Conservation (phyloP, 306 rosid genomes). For the Macrotyloma uniflorum region DNA sequence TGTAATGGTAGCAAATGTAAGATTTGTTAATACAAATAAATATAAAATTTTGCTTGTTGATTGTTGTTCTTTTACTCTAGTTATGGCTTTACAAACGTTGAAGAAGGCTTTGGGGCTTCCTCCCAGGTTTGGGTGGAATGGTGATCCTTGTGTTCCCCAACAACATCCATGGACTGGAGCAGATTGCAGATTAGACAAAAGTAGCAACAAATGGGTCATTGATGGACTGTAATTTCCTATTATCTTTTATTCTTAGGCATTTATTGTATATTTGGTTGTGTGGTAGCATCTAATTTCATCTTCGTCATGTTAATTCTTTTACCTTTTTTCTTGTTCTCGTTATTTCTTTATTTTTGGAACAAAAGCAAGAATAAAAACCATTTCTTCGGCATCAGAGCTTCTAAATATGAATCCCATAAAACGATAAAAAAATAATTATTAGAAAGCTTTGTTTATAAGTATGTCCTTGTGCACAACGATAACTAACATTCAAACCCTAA, state of each 20-base stretch:
- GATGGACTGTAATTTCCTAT: slow-evolving; percentile 82
- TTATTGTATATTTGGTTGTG: slow-evolving; percentile 28
- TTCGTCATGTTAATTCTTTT: slow-evolving; percentile 10
- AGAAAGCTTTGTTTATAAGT: not conserved
- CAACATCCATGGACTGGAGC: slow-evolving; percentile 98
- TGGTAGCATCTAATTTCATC: slow-evolving; percentile 17
- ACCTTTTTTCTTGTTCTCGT: not conserved
- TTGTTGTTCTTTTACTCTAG: slow-evolving; percentile 54
- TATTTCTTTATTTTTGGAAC: slow-evolving; percentile 8
- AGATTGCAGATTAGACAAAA: slow-evolving; percentile 73
- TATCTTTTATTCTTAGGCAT: slow-evolving; percentile 28
- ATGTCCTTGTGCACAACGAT: not conserved
- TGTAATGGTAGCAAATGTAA: not conserved
- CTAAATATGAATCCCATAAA: slow-evolving; percentile 14
- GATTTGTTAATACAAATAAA: slow-evolving; percentile 26
- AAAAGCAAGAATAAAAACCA: slow-evolving; percentile 6
- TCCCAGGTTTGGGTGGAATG: slow-evolving; percentile 93
- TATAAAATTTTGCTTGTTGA: slow-evolving; percentile 34
- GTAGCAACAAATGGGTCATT: slow-evolving; percentile 75
- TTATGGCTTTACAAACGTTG: slow-evolving; percentile 73
- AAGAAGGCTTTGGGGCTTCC: slow-evolving; percentile 90
- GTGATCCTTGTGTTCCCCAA: slow-evolving; percentile 99
- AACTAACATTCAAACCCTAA: slow-evolving; percentile 15
- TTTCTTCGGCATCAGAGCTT: slow-evolving; percentile 7
- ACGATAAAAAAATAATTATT: not conserved